Base-by-base conservation (phyloP, 257 asterid genomes). In the Verbascum thapsus region DNA sequence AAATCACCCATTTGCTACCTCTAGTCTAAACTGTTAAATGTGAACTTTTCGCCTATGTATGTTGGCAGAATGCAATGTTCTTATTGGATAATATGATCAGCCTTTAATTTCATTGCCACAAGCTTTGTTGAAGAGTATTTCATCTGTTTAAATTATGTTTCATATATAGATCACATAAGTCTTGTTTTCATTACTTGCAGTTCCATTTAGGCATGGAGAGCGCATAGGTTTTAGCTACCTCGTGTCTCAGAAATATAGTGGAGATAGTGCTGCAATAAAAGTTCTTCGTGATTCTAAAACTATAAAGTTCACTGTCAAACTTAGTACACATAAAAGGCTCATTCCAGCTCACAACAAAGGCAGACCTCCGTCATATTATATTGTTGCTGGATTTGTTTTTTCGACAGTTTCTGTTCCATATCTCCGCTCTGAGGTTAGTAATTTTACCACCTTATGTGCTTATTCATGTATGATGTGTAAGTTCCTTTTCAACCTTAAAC, bases 171-270 rank as follows among this genome's bases (percentile, higher is more conserved):
- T n/a, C n/a, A 41, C 64, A 30, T 73, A 47, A 68, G 58, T 60
- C 51, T 37, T 53, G 50, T 54, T 79, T 63, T 69, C 72, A 57
- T 63, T 66, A 15, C 10, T 70, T 84, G 83, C 95, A 91, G 98
- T 91, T 75, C 98, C 98, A 51, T 91, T 91, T 65, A 82, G 98
- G 85, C 96, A 86, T 66, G 96, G 98, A 63, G 98, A 91, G 80
- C 98, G 98, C 58, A 88, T 91, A 55, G 94, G 96, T 63, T 91
- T 91, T 58, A 91, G 96, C 83, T 91, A 91, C 73, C 95, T 91
- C 41, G 88, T 86, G 23, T 84, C 96, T 54, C 96, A 91, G 77
- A 91, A 88, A 73, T 88, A 91, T 76, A 84, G 92, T 11, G 96
- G 95, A 13, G 96, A 88, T 72, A 83, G 57, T 74, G 88, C 98